Evolutionary conservation across 2,329 filamentous ascomycete species (phyloP).

Genomic region (Venturia oleaginea): DNA sequence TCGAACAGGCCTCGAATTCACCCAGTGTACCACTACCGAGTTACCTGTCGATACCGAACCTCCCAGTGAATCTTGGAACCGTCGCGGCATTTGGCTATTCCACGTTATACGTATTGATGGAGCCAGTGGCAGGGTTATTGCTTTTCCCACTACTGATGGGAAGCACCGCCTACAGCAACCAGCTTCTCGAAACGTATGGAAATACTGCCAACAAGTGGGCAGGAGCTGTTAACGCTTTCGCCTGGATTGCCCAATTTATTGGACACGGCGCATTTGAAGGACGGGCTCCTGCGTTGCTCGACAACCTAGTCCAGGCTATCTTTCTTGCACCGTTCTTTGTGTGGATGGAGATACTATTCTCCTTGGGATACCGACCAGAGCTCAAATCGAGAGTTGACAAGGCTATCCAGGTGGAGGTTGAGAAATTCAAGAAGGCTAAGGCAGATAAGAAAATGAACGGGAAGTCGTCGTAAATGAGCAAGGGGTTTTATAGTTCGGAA

Average conservation of each 20-base stretch:
- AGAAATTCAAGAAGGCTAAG: conserved; percentile 57
- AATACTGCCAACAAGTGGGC: conserved; percentile 55
- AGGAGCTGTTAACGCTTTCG: conserved; percentile 58
- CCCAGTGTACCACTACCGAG: conserved; percentile 45
- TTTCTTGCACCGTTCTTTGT: conserved; percentile 94
- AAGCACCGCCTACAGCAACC: conserved; percentile 65
- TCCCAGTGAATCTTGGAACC: conserved; percentile 52
- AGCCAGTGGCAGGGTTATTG: conserved; percentile 79
- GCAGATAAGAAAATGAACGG: conserved; percentile 31
- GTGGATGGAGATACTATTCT: conserved; percentile 91
- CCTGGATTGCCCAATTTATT: conserved; percentile 84
- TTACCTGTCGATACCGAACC: conserved; percentile 42
- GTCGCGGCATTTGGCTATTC: conserved; percentile 55
- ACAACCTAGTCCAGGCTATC: conserved; percentile 85
- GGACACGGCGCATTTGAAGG: conserved; percentile 86
- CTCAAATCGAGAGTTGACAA: conserved; percentile 73
- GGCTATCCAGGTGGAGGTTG: conserved; percentile 65
- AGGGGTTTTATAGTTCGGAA: not conserved
- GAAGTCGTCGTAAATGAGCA: conserved; percentile 15
- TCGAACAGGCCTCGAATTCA: conserved; percentile 46
- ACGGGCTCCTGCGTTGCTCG: conserved; percentile 76
- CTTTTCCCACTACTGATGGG: conserved; percentile 68
- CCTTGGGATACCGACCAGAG: conserved; percentile 80
- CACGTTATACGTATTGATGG: conserved; percentile 78
- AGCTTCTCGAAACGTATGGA: conserved; percentile 58